These are phyloP conservation scores for Pichia membranifaciens DNA, from an alignment of 805 yeast genomes.

Conservation along the genomic window DNA sequence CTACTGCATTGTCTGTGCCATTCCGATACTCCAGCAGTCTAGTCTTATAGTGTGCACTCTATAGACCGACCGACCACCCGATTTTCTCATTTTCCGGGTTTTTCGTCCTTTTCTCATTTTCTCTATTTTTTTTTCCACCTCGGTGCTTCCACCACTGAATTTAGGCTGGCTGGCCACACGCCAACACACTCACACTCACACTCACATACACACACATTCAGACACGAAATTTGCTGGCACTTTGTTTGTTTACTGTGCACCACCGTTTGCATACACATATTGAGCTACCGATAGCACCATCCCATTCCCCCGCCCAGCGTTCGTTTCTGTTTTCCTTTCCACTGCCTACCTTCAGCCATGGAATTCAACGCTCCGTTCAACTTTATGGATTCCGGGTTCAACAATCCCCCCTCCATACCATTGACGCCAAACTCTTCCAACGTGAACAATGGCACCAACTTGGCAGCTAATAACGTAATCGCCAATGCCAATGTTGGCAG, in stretches of 20 bases:
- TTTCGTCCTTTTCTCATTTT: not conserved
- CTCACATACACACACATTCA: not conserved
- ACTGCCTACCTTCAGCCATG: not conserved
- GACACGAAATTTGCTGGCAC: not conserved
- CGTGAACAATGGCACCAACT: not conserved
- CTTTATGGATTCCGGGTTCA: slow-evolving; percentile 6
- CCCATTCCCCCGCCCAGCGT: not conserved
- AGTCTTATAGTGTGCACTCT: not conserved
- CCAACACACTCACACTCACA: too few relatives aligned
- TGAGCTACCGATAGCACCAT: not conserved
- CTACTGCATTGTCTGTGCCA: not conserved
- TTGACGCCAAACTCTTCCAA: slow-evolving; percentile 1
- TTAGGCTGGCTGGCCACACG: not conserved
- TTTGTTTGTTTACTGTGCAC: not conserved
- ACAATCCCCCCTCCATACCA: not conserved
- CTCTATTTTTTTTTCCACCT: not conserved
- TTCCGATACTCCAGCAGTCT: not conserved
- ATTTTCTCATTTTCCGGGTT: not conserved
- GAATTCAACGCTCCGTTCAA: slow-evolving; percentile 7
- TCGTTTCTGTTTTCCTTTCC: not conserved
- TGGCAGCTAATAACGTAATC: too few relatives aligned
- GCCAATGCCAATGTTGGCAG: not conserved
- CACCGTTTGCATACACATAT: not conserved
- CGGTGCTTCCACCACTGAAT: not conserved
- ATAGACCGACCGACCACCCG: not conserved